These are phyloP conservation scores for Acanthamoeba rhysodes DNA, from an alignment of 208 protist species.

Conservation along the genomic window DNA sequence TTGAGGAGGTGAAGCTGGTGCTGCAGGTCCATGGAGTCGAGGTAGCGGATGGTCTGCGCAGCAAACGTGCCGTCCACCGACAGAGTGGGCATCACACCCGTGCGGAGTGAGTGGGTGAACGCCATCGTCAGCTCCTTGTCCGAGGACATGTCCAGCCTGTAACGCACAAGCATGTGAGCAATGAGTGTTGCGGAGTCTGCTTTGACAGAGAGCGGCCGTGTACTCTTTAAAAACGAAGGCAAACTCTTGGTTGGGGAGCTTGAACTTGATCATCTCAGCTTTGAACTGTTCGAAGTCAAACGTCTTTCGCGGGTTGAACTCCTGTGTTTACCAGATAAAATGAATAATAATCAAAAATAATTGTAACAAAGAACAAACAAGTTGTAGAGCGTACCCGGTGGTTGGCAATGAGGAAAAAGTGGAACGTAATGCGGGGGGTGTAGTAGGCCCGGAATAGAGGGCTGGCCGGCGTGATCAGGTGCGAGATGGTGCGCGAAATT, in stretches of 20 bases:
- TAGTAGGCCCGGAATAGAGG: conserved; percentile 43
- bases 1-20: conserved; percentile 20
- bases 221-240: conserved; percentile 44
- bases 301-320: neutral
- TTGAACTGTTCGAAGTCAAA: conserved; percentile 63
- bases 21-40: conserved; percentile 22
- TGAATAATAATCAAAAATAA: too few species aligned
- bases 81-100: neutral
- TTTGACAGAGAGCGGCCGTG: neutral
- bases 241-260: conserved; percentile 57
- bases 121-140: conserved; percentile 57
- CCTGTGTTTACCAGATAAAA: neutral
- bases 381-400: neutral
- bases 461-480: conserved; percentile 4
- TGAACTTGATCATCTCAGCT: conserved; percentile 51
- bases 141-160: conserved; percentile 7
- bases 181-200: neutral
- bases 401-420: conserved; percentile 59
- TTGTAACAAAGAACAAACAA: neutral
- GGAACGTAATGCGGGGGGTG: conserved; percentile 46
- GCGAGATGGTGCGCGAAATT: conserved; percentile 16
- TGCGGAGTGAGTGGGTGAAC: conserved; percentile 15
- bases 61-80: neutral
- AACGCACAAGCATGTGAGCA: neutral
- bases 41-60: conserved; percentile 32